Percentiles rank a stretch among this genome's conserved stretches.
These are phyloP conservation scores for Schizonepeta tenuifolia DNA, from an alignment of 257 asterid genomes.

Conservation along the genomic window DNA sequence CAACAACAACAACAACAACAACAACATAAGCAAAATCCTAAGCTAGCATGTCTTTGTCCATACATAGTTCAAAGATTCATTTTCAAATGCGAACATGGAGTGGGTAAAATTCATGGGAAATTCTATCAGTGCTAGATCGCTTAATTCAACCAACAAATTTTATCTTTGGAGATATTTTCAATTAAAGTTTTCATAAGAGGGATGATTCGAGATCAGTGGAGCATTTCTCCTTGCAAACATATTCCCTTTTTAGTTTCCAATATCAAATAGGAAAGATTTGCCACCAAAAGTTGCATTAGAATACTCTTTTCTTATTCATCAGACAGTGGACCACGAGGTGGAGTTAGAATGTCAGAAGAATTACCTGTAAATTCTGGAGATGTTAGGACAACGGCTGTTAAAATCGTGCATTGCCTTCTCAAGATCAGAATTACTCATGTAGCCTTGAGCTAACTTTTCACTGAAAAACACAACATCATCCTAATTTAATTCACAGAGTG, in stretches of 20 bases:
- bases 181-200: not conserved
- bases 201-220: not conserved
- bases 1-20: not conserved
- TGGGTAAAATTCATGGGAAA: not conserved
- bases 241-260: not conserved
- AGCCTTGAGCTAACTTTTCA: constrained; percentile 79
- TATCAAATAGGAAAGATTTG: not conserved
- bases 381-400: constrained; percentile 63
- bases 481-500: constrained; percentile 5
- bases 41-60: too few species aligned
- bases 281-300: constrained; percentile 6
- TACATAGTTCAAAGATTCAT: too few species aligned
- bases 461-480: constrained; percentile 40
- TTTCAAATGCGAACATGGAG: not conserved
- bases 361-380: constrained; percentile 92
- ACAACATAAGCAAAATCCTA: too few species aligned
- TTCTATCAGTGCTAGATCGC: not conserved
- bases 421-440: constrained; percentile 85
- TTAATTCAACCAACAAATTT: not conserved
- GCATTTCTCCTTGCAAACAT: not conserved
- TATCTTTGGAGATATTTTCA: not conserved
- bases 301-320: not conserved
- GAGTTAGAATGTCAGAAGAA: not conserved
- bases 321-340: not conserved
- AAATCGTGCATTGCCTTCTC: constrained; percentile 77